Evolutionary conservation across 2,329 filamentous ascomycete genomes (phyloP), one percentile per base, ranked within the genome.

Genomic region (Akanthomyces muscarius): DNA sequence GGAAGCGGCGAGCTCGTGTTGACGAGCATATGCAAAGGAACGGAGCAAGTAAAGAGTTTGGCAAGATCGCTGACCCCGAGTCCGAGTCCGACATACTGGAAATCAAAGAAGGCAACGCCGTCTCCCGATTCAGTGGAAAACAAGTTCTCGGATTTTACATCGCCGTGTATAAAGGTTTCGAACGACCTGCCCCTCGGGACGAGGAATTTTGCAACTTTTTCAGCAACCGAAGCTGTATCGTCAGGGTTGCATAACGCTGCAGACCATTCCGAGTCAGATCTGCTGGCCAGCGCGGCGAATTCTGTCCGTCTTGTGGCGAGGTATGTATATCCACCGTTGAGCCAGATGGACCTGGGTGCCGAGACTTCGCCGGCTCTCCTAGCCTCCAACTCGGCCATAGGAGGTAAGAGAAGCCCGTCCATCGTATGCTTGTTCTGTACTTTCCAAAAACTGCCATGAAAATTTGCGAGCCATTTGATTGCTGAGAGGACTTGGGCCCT

Each of bases 271-370:
- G 81, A 83, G 18, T 76, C 72, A 0, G 69, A 64, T 54, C 86
- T 82, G 0, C 71, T 66, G 0, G 68, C 73, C 0, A 89, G 78
- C 0, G 71, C 73, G 0, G 69, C 70, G 64, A 84, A 88, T 69
- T 90, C 87, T 21, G 71, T 80, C 8, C 76, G 76, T 5, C 87
- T 80, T 0, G 87, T 90, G 0, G 85, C 83, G 0, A 90, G 82
- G 67, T 89, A 89, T 0, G 86, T 89, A 68, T 90, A 90, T 0
- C 87, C 87, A 1, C 87, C 87, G 50, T 89, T 87, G 7, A 86
- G 72, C 87, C 87, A 89, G 2, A 85, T 65, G 5, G 72, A 75
- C 13, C 45, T 65, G 1, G 69, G 66, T 5, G 63, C 59, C 3
- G 68, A 23, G 3, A 58, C 59, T 4, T 67, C 63, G 0, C 62